Conservation (phyloP, 805 yeast species). For the Zygosaccharomyces siamensis region DNA sequence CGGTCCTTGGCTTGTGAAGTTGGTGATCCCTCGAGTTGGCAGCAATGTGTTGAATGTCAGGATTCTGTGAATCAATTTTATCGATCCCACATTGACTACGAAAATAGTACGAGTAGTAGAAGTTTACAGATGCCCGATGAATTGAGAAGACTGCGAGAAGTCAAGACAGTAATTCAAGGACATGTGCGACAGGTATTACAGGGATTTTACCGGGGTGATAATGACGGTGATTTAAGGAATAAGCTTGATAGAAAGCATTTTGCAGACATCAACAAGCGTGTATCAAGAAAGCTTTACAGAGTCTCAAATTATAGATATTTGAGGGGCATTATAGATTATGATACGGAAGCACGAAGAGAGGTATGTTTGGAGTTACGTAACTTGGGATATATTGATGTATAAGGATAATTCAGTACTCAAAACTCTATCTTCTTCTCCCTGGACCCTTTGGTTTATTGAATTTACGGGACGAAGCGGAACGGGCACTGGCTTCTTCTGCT, state of each 20-base stretch:
- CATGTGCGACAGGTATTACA: conserved; percentile 51
- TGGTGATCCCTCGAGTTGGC: conserved; percentile 20
- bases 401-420: not conserved
- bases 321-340: conserved; percentile 14
- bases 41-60: conserved; percentile 21
- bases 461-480: conserved; percentile 25
- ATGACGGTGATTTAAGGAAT: not conserved
- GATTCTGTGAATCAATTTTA: not conserved
- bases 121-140: not conserved
- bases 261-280: conserved; percentile 55
- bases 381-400: conserved; percentile 6
- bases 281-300: conserved; percentile 56
- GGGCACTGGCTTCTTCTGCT: conserved; percentile 17
- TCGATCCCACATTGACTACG: not conserved
- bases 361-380: conserved; percentile 11
- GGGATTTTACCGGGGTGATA: conserved; percentile 40
- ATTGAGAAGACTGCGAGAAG: conserved; percentile 28
- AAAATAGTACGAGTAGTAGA: not conserved
- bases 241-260: conserved; percentile 40
- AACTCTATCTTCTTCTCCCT: conserved; percentile 40
- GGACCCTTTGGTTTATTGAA: conserved; percentile 70
- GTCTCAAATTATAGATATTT: conserved; percentile 23
- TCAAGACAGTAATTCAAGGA: conserved; percentile 54
- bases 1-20: conserved; percentile 21
- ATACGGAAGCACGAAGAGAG: conserved; percentile 14